Evolutionary conservation across 1,284 basidiomycete species (phyloP), one percentile per base, ranked within the genome.

Genomic region (Moesziomyces sp.): DNA sequence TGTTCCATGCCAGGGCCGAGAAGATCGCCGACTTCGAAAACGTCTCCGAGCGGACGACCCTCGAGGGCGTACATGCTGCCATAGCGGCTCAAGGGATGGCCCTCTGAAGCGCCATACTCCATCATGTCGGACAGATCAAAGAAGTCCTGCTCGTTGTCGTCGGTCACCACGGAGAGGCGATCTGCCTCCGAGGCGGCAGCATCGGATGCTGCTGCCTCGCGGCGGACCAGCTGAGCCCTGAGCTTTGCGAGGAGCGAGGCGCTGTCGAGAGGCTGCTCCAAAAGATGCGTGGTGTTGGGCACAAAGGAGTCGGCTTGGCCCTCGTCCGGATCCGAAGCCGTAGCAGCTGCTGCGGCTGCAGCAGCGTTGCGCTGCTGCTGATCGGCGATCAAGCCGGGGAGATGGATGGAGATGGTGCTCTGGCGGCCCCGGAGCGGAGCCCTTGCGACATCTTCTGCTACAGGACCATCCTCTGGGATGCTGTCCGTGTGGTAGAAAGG

Each of bases 1-100:
- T 82, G 80, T 19, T 71, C 59, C 23, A 84, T 60, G 13, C 81
- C 81, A 6, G 81, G 80, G 1, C 81, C 82, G 3, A 83, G 58
- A 3, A 76, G 76, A 40, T 84, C 81, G 16, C 81, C 79, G 8
- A 75, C 55, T 24, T 78, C 68, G 48, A 83, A 79, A 34, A 80
- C 71, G 30, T 82, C 80, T 10, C 74, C 65, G 4, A 77, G 53
- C 3, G 66, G 57, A 3, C 58, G 64, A 4, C 54, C 58, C 28
- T 62, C 61, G 45, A 71, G 48, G 16, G 59, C 59, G 23, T 56
- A 58, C 1, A 53, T 47, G 51, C 73, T 70, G 24, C 59, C 56
- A 24, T 60, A 53, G 14, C 72, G 58, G 45, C 67, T 71, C 21
- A 71, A 19, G 0, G 57, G 60, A 45, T 67, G 57, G 13, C 59